Evolutionary conservation across 768 basidiomycete species (phyloP).

Genomic region (Mrakia frigida): DNA sequence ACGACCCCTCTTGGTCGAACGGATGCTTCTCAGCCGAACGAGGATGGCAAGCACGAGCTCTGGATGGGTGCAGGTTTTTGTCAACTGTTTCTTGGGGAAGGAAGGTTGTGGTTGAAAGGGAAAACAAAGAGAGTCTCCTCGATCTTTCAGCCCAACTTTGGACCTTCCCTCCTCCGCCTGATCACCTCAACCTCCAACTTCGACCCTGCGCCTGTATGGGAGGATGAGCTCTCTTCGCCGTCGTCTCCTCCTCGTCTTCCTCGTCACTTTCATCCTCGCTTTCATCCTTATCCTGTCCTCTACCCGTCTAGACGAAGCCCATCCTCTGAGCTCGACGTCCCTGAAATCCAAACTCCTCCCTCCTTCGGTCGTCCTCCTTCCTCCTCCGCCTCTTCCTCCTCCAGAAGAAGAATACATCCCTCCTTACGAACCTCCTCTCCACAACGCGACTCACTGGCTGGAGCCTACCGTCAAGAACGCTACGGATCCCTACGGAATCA

Average conservation of each 20-base stretch:
- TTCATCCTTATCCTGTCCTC: background rate
- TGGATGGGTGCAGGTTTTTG: no score
- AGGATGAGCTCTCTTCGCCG: background rate
- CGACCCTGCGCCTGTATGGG: background rate
- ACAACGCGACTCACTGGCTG: conserved; percentile 12
- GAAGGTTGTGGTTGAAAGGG: no score
- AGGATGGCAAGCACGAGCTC: no score
- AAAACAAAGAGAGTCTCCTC: no score
- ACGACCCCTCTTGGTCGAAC: background rate
- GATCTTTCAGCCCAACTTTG: no score
- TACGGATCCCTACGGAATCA: background rate
- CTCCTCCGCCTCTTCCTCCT: background rate
- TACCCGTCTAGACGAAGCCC: background rate
- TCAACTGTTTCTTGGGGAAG: no score
- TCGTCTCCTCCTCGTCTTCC: background rate
- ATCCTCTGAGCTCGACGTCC: background rate
- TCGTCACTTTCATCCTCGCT: background rate
- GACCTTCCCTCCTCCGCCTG: background rate
- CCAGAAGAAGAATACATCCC: background rate
- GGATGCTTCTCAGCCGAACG: no score
- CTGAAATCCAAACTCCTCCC: background rate
- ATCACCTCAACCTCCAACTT: background rate
- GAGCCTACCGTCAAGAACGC: conserved; percentile 5
- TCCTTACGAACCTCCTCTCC: background rate
- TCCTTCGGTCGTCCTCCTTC: background rate